Evolutionary conservation across 192 early-diverging fungal genomes (phyloP).

Genomic region (Gamsiella multidivaricata): DNA sequence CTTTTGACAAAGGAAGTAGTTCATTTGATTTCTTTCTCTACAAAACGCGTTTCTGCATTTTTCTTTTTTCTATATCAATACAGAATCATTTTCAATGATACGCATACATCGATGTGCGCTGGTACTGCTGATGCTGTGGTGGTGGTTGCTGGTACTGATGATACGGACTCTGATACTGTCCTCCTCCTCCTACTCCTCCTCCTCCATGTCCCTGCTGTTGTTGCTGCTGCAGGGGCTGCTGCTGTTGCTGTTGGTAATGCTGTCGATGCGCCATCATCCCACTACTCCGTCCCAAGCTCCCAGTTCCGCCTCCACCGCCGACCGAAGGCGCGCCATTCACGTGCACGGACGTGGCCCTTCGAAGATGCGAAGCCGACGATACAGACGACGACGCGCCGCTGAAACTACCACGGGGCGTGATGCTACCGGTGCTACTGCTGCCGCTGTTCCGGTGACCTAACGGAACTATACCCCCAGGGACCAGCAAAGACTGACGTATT

Average conservation of each 20-base stretch:
- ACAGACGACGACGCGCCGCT: neutral
- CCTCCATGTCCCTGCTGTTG: no score
- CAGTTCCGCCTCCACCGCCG: neutral
- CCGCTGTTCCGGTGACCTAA: neutral
- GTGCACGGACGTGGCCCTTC: conserved; percentile 9
- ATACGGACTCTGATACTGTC: no score
- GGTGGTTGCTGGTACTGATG: neutral
- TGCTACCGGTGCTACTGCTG: neutral
- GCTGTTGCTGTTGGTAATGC: neutral
- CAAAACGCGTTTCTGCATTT: neutral
- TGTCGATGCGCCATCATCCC: conserved; percentile 13
- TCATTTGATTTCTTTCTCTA: neutral
- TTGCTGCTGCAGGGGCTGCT: neutral
- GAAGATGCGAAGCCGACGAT: conserved; percentile 10
- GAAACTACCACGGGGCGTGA: no score
- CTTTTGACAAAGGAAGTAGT: no score
- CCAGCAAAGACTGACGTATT: conserved; percentile 5
- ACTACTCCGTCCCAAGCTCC: conserved; percentile 1
- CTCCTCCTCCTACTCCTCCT: no score
- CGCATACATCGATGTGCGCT: conserved; percentile 22
- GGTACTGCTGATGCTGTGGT: conserved; percentile 15
- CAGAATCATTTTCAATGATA: neutral
- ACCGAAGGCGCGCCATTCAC: neutral
- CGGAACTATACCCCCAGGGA: neutral
- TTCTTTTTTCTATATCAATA: neutral